phyloP scores from a whole-genome alignment of 192 early-diverging fungal species.

The Coemansia sp. region DNA sequence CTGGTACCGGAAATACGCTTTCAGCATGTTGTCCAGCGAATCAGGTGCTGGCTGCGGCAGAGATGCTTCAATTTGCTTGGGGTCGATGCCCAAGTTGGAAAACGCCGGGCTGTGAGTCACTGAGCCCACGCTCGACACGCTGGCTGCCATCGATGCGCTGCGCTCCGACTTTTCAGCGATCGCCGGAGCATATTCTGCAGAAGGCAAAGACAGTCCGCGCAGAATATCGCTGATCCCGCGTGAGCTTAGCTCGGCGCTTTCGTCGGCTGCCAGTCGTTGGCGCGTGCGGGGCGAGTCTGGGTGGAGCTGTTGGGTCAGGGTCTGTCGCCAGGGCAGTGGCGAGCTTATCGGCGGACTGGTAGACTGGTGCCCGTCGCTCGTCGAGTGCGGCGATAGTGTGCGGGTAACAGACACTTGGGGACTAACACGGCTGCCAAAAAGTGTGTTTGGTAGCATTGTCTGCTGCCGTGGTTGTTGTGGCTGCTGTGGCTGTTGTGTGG shows the following conservation, averaged over 20 bases:
- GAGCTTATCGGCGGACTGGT: conserved; percentile 16
- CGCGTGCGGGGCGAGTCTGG: conserved; percentile 10
- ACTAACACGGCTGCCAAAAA: not conserved
- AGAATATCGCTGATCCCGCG: conserved; percentile 15
- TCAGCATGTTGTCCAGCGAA: conserved; percentile 49
- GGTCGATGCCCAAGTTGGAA: conserved; percentile 22
- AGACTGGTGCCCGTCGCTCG: conserved; percentile 5
- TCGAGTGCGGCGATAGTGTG: not conserved
- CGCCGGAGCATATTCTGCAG: not conserved
- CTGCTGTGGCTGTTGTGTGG: not conserved
- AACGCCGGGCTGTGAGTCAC: conserved; percentile 33
- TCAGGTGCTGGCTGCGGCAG: conserved; percentile 33
- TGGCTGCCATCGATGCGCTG: conserved; percentile 30
- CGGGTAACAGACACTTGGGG: not conserved
- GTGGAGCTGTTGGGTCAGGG: not conserved
- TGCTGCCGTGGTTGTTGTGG: conserved; percentile 8
- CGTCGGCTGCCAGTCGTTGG: not conserved
- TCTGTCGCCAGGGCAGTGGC: conserved; percentile 20
- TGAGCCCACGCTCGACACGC: conserved; percentile 34
- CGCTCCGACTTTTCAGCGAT: conserved; percentile 20
- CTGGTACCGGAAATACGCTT: conserved; percentile 52
- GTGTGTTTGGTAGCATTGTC: not conserved
- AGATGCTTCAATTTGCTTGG: conserved; percentile 36
- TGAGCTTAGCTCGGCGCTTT: not conserved
- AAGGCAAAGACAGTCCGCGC: conserved; percentile 10